Base-by-base conservation (phyloP, 2,329 filamentous ascomycete species). In the Diaporthe vaccinii region DNA sequence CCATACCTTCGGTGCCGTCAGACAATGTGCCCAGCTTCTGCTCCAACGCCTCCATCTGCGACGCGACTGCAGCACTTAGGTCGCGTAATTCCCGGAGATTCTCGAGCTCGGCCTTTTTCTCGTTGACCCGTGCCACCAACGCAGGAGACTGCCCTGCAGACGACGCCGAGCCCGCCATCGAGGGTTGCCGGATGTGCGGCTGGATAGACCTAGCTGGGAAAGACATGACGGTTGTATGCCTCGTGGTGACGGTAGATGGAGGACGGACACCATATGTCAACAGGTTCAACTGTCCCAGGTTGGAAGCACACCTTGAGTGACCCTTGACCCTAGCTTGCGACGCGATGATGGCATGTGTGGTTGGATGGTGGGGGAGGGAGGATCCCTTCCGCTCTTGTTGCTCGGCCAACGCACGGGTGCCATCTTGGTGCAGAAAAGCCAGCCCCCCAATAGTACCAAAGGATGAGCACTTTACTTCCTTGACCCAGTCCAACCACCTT, bases 41-140 rank as follows among this genome's bases (percentile, higher is more conserved):
- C 80, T 96, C 93, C 72, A 97, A 84, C 76, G 92, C 91, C 82
- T 96, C 93, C 94, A 97, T 97, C 83, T 97, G 94, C 55, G 90
- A 89, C 57, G 94, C 94, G 46, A 96, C 89, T 2, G 93, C 93
- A 31, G 93, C 93, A 79, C 94, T 96, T 61, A 97, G 88, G 80
- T 95, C 93, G 78, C 94, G 91, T 70, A 97, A 85, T 82, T 97
- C 92, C 81, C 91, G 93, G 75, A 97, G 87, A 80, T 92, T 94
- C 79, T 95, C 93, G 8, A 97, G 89, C 83, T 97, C 95, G 72
- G 92, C 91, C 83, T 94, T 95, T 87, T 97, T 97, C 85, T 97
- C 94, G 78, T 94, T 92, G 82, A 97, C 95, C 78, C 94, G 93
- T 59, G 93, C 91, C 71, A 94, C 85, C 22, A 97, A 87, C 36